Evolutionary conservation across 352 stramenopile species (phyloP), one percentile per base, ranked within the genome.

Genomic region (Phytophthora pini): DNA sequence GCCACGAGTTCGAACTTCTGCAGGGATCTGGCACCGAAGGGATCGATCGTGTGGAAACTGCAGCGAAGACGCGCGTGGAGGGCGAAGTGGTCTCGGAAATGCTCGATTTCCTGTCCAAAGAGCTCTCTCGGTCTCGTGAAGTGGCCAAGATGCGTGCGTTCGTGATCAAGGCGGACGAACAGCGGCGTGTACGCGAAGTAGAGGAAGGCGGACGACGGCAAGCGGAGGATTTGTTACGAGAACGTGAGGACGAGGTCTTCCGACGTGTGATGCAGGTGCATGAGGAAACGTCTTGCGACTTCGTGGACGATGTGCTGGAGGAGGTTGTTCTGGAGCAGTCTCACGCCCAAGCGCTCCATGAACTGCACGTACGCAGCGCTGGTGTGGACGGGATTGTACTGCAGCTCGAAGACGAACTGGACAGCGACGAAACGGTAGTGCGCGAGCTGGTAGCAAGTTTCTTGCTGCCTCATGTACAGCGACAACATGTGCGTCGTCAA

Each of bases 101-200:
- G 70, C 74, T 98, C 51, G 89, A 97, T 59, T 83, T 90, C n/a
- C 76, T 98, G 29, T 81, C 91, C 52, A 97, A 97, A 61, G 91
- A 97, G 51, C 82, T 97, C 11, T 89, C 89, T 29, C 76, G 89
- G 15, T 78, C 82, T 1, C 79, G 88, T 36, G 77, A 97, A 54
- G 75, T 96, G n/a, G 79, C 80, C n/a, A 84, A 81, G 55, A 74
- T 97, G 60, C 70, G 78, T 26, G 77, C 74, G 36, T 86, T 97
- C 52, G 89, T 96, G n/a, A 72, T 73, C 9, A 74, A 74, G 7
- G 90, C 91, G 5, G 67, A 77, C 5, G 81, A 92, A 43, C 75
- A 90, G 53, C 84, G 92, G 4, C 78, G 85, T 6, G 70, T 77
- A 13, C 79, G 87, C 12, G 92, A 98, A 61, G 80, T 93, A 24